Base-by-base conservation (phyloP, 2,329 filamentous ascomycete species). In the Daldinia sp. region DNA sequence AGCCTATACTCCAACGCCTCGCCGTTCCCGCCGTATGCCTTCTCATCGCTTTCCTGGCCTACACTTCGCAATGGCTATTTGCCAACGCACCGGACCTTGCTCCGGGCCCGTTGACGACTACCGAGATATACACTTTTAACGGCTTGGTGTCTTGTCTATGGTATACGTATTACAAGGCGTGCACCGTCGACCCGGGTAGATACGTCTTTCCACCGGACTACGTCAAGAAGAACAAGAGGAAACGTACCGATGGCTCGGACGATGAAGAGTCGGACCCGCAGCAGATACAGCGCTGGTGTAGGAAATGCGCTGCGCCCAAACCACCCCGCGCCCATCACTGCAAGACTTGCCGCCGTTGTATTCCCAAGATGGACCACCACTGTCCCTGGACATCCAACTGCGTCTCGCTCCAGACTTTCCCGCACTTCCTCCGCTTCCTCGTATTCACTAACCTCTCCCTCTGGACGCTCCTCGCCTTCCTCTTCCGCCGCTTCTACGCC, bases 381-480 rank as follows among this genome's bases (percentile, higher is more conserved):
- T 95, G 92, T 73, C 91, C 92, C 2, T 95, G 92, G 92, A 94
- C 91, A 3, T 81, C 79, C 63, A 94, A 94, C 77, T 96, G 92
- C 79, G 90, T 95, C 54, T 93, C 90, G 10, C 85, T 93, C 76
- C 89, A 88, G 63, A 94, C 90, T 0, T 91, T 93, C 71, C 92
- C 92, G 6, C 89, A 94, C 78, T 95, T 95, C 77, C 67, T 93
- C 47, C 90, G 92, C 70, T 94, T 95, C 78, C 81, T 95, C 41
- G 74, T 87, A 66, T 94, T 87, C 74, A 83, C 90, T 23, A 90
- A 90, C 71, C 62, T 84, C 11, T 81, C 89, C 1, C 87, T 92
- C 68, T 88, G 88, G 78, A 76, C 77, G 56, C 82, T 94, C 4
- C 79, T 82, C 54, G 81, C 80, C 68, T 83, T 91, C 43, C 78